Conservation (phyloP, 2,329 filamentous ascomycete genomes). For the Cladosporium sp. region DNA sequence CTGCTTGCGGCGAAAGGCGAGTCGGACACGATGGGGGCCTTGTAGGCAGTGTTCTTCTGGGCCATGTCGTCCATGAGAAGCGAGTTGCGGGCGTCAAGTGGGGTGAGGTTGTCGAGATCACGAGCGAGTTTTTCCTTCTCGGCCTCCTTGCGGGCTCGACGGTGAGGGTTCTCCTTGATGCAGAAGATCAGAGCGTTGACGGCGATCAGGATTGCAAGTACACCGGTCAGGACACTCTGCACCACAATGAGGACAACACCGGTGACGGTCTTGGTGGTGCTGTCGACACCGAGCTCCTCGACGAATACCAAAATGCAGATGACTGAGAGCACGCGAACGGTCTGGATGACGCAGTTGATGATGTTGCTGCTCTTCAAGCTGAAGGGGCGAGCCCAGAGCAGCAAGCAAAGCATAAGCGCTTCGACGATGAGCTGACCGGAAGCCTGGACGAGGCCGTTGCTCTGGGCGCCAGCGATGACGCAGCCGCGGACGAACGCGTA, state of each 20-base stretch:
- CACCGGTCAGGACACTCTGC: slow-evolving; percentile 76
- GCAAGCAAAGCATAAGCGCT: slow-evolving; percentile 68
- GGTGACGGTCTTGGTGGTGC: slow-evolving; percentile 91
- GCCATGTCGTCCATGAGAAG: slow-evolving; percentile 64
- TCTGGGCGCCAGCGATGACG: slow-evolving; percentile 78
- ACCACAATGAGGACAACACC: slow-evolving; percentile 92
- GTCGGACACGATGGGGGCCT: slow-evolving; percentile 28
- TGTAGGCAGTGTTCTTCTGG: slow-evolving; percentile 28
- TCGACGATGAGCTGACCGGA: slow-evolving; percentile 79
- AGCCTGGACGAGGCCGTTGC: slow-evolving; percentile 78
- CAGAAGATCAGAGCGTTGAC: slow-evolving; percentile 84
- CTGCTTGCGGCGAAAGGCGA: slow-evolving; percentile 22
- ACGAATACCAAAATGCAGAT: slow-evolving; percentile 90
- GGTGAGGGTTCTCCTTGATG: slow-evolving; percentile 85
- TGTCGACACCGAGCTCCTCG: slow-evolving; percentile 80
- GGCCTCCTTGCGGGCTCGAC: slow-evolving; percentile 80
- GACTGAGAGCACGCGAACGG: slow-evolving; percentile 84
- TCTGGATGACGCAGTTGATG: slow-evolving; percentile 89
- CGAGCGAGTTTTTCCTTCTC: slow-evolving; percentile 73
- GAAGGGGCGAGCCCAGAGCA: slow-evolving; percentile 83
- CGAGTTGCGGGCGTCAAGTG: slow-evolving; percentile 81
- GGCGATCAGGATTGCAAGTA: slow-evolving; percentile 80
- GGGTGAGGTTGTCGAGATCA: slow-evolving; percentile 77
- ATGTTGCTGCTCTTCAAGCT: slow-evolving; percentile 83
- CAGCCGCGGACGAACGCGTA: slow-evolving; percentile 90